Base-by-base conservation (phyloP, 2,329 filamentous ascomycete species). In the Fusarium sp. region DNA sequence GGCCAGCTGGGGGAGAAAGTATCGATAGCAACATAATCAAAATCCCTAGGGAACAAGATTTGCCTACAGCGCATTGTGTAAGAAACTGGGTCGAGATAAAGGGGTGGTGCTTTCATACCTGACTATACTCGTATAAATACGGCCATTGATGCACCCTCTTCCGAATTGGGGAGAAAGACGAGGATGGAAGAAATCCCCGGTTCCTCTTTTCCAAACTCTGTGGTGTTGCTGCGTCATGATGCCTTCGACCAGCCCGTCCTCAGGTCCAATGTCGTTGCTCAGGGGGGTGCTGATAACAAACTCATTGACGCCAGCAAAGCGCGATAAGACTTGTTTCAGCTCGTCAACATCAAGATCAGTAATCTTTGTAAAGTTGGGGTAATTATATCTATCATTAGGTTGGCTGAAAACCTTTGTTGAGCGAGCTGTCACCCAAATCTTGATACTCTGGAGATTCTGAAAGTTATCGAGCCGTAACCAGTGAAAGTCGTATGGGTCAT, bases 391-490 rank as follows among this genome's bases (percentile, higher is more conserved):
- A 14, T 7, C 48, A 20, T 54, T 14, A 13, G 48, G 48, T 4
- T 11, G 18, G 10, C 32, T 52, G 2, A 54, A 20, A 27, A 61
- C 20, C 14, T 13, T 56, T 34, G 39, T 35, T n/a, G 30, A 30
- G 30, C 64, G 64, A 23, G 64, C 56, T 8, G 48, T 60, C 23
- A 67, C 45, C 64, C 57, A 62, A 20, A 62, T 62, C 20, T 67
- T 62, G 27, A 67, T 37, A 18, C 45, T 62, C 37, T 35, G 30
- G 34, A 62, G 64, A 30, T 62, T 62, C 34, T 67, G 43, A 39
- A 67, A 67, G 18, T 14, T 37, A 16, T 35, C 16, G 4, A 56
- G 57, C 9, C 43, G 48, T 37, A 67, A 14, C 57, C 64, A 62
- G 37, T 67, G 45, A 13, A 67, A 67, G 23, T 56, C 30, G 18